Evolutionary conservation across 192 early-diverging fungal genomes (phyloP).

Genomic region (Coemansia sp.): DNA sequence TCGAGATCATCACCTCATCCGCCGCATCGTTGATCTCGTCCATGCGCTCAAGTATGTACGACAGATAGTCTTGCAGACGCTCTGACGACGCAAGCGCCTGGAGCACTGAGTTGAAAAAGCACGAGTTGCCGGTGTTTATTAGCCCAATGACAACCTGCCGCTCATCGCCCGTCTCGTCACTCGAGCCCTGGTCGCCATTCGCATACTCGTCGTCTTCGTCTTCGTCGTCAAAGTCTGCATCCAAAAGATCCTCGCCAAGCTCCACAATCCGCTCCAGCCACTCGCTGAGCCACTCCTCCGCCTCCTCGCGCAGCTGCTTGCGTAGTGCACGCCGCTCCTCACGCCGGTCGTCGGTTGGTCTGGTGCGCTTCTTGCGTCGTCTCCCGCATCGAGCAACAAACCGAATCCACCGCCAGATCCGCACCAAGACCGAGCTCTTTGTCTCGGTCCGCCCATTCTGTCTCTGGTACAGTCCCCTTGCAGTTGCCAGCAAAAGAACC

Average conservation of each 20-base stretch:
- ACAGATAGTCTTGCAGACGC: slow-evolving; percentile 52
- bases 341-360: slow-evolving; percentile 30
- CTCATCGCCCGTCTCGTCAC: slow-evolving; percentile 34
- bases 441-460: slow-evolving; percentile 18
- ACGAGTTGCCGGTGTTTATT: slow-evolving; percentile 89
- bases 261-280: slow-evolving; percentile 50
- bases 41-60: slow-evolving; percentile 50
- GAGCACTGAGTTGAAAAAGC: slow-evolving; percentile 90
- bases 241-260: slow-evolving; percentile 52
- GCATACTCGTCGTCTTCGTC: slow-evolving; percentile 46
- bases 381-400: slow-evolving; percentile 45
- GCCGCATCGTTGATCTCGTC: slow-evolving; percentile 46
- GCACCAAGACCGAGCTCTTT: slow-evolving; percentile 23
- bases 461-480: slow-evolving; percentile 14
- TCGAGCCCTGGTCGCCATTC: slow-evolving; percentile 32
- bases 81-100: slow-evolving; percentile 67
- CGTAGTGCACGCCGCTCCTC: slow-evolving; percentile 50
- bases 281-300: slow-evolving; percentile 49
- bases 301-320: slow-evolving; percentile 49
- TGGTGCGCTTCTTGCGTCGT: slow-evolving; percentile 45
- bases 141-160: slow-evolving; percentile 67
- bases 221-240: slow-evolving; percentile 39
- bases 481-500: slow-evolving; percentile 32
- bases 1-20: slow-evolving; percentile 23
- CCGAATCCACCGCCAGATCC: slow-evolving; percentile 48